Base-by-base conservation (phyloP, 495 filamentous ascomycete species). In the Neurospora pannonica region DNA sequence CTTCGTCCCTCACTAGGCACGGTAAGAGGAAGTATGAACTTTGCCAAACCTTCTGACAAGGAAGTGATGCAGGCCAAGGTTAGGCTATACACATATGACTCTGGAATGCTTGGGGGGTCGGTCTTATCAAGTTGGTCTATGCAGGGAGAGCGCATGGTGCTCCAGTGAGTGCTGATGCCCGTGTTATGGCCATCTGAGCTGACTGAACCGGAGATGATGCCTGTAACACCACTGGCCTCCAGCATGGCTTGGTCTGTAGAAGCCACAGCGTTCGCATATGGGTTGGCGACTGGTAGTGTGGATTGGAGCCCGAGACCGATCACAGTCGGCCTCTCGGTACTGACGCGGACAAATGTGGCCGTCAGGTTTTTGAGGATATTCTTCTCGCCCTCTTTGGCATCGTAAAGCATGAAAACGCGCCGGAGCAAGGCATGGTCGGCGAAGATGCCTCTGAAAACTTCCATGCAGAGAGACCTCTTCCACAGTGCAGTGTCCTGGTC, bases 71-170 rank as follows among this genome's bases (percentile, higher is more conserved):
- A 98, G 2, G 92, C 92, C 17, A 99, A 85, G 8, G 94, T 93
- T 19, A 99, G 86, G 77, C 91, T 92, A 82, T 99, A 97, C 37
- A 97, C 88, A 78, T 99, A 99, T 0, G 97, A 97, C 71, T 97
- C 94, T 2, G 96, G 96, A 48, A 96, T 87, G 10, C 82, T 72
- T 5, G 95, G 94, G 5, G 96, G 87, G 39, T 98, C 95, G 4
- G 89, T 86, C 80, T 99, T 99, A 83, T 99, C 96, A 13, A 98
- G 88, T 70, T 97, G 92, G 73, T 99, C 96, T 46, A 98, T 92
- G 79, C 94, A 98, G 34, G 95, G 91, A 24, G 93, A 93, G 72
- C 93, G 87, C 77, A 97, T 89, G 28, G 91, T 87, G 84, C 97
- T 98, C 95, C 94, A 98, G 77, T 95, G 91, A 37, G 84, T 89